Evolutionary conservation across 108 stramenopile species (phyloP).

Genomic region (Nitzschia sp.): DNA sequence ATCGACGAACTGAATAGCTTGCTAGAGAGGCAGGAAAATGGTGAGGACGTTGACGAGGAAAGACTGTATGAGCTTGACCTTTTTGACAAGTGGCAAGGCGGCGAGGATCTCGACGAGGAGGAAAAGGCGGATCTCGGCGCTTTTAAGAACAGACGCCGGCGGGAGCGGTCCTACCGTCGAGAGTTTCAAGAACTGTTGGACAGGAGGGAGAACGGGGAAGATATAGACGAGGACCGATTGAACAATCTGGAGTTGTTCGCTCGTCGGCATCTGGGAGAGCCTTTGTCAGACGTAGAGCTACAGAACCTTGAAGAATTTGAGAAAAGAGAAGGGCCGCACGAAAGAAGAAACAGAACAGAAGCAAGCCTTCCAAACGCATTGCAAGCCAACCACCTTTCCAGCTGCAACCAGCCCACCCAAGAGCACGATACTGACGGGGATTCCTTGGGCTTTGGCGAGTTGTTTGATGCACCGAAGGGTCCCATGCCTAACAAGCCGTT

Average conservation of each 20-base stretch:
- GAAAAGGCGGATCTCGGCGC: conserved; percentile 15
- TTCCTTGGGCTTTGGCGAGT: conserved; percentile 3
- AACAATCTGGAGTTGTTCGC: conserved; percentile 18
- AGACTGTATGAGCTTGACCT: conserved; percentile 26
- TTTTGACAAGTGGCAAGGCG: conserved; percentile 9
- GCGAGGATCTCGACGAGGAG: conserved; percentile 10
- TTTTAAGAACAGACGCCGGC: background rate
- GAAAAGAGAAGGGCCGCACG: conserved; percentile 10
- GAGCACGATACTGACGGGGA: conserved; percentile 5
- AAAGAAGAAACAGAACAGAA: background rate
- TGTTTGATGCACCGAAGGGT: conserved; percentile 24
- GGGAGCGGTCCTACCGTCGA: conserved; percentile 4
- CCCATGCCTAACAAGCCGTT: conserved; percentile 2
- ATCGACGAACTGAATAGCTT: conserved; percentile 20
- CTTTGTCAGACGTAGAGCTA: background rate
- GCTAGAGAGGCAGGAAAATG: conserved; percentile 19
- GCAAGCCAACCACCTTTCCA: background rate
- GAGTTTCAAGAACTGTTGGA: conserved; percentile 12
- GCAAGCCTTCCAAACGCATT: background rate
- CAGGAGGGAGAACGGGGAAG: conserved; percentile 6
- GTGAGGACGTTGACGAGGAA: conserved; percentile 20
- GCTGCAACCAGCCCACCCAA: conserved; percentile 1
- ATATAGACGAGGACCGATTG: conserved; percentile 27
- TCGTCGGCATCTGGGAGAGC: conserved; percentile 21
- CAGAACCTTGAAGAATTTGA: conserved; percentile 19